Base-by-base conservation (phyloP, 2,329 filamentous ascomycete genomes). In the Clonostachys chloroleuca region DNA sequence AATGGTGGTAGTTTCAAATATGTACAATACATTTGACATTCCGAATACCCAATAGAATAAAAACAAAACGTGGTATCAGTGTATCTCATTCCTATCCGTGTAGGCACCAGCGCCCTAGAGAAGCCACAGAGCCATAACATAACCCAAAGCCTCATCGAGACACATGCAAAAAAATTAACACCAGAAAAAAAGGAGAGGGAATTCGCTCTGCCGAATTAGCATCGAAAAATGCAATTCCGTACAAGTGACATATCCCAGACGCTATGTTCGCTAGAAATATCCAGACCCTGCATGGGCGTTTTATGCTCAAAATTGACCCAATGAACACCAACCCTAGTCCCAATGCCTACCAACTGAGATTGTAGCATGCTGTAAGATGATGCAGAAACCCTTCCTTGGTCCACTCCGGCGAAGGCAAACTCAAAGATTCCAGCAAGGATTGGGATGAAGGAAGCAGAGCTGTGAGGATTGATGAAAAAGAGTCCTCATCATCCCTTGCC, bases 371-470 rank as follows among this genome's bases (percentile, higher is more conserved):
- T 58, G 85, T 82, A 50, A 92, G 64, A 56, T 89, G 81, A 57
- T 81, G 81, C 50, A 92, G 66, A 55, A 91, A 74, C 4, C 80
- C 76, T 51, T 86, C 83, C 53, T 80, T 80, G 44, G 82, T 71
- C 73, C 80, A 81, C 55, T 82, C 79, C 3, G 72, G 69, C 36
- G 77, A 82, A 52, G 78, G 76, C 66, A 88, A 83, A 55, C 83
- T 77, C 56, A 91, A 66, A 16, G 84, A 82, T 14, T 81, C 78
- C 39, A 92, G 74, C 36, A 92, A 67, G 51, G 74, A 81, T 50
- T 89, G 84, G 50, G 79, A 81, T 24, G 80, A 78, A 4, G 87
- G 87, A 30, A 30, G 24, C 24, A 30, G 9, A 10, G 24, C 24
- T 30, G 24, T 30, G 43, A 91, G 64, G 12, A 84, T 76, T 43